phyloP scores from a whole-genome alignment of 23 red algal genomes.

The Chondrus crispus region DNA sequence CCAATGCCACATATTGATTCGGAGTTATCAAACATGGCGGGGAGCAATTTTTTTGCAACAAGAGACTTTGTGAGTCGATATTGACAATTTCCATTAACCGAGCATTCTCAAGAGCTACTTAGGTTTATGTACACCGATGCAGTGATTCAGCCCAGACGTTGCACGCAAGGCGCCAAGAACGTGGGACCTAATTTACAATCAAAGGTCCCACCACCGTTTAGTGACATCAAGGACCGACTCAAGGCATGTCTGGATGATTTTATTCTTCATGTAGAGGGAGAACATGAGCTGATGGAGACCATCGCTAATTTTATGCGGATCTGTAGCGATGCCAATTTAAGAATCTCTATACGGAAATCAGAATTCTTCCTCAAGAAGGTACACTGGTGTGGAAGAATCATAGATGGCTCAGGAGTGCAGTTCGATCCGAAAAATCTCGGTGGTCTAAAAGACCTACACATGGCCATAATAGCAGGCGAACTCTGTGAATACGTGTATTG shows the following conservation, averaged over 20 bases:
- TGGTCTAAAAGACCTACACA: too few relatives aligned
- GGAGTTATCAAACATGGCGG: background rate
- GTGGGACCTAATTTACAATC: background rate
- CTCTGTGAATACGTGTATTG: background rate
- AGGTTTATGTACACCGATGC: background rate
- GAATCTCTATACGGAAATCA: background rate
- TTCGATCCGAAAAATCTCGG: too few relatives aligned
- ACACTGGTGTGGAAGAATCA: too few relatives aligned
- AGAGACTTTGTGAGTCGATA: constrained; percentile 4
- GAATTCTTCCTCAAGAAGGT: too few relatives aligned
- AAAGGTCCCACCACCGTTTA: background rate
- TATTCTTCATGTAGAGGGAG: background rate
- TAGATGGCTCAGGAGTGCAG: too few relatives aligned
- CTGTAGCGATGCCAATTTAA: background rate
- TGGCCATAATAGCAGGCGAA: background rate
- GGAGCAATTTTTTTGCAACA: background rate
- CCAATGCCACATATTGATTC: background rate
- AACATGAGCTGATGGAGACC: background rate
- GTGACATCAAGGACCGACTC: background rate
- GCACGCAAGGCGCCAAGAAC: background rate
- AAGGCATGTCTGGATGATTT: background rate
- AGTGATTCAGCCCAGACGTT: background rate
- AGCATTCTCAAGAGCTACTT: background rate
- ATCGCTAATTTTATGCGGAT: background rate
- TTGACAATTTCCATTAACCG: background rate